Evolutionary conservation across 495 filamentous ascomycete genomes (phyloP).

Genomic region (Parathielavia hyrcaniae): DNA sequence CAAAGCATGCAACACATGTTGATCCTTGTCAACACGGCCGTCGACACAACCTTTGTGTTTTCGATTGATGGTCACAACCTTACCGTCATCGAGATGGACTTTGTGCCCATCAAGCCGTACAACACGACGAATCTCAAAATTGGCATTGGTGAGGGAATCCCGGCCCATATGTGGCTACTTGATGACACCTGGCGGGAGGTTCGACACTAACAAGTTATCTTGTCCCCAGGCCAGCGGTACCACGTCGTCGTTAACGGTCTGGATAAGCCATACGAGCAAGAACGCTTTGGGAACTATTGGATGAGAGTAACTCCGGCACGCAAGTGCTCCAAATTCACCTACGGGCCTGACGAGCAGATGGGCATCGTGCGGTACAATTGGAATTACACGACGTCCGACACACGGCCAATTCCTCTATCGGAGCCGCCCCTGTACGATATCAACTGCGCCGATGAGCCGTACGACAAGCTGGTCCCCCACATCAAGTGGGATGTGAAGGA

Average conservation of each 20-base stretch:
- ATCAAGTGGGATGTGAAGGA: neutral
- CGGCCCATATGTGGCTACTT: no score
- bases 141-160: slow-evolving; percentile 39
- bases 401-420: neutral
- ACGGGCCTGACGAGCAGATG: slow-evolving; percentile 16
- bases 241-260: slow-evolving; percentile 56
- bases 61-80: slow-evolving; percentile 36
- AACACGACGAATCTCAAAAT: slow-evolving; percentile 44
- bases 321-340: slow-evolving; percentile 4
- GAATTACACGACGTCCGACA: neutral
- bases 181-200: no score
- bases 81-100: slow-evolving; percentile 47
- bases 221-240: slow-evolving; percentile 51
- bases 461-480: neutral
- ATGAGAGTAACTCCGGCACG: neutral
- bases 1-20: neutral
- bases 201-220: neutral
- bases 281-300: neutral
- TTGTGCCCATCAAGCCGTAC: slow-evolving; percentile 47
- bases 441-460: neutral
- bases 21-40: no score
- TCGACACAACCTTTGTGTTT: neutral
- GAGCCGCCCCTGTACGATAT: neutral
- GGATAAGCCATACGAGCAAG: neutral
- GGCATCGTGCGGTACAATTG: slow-evolving; percentile 17